A percentile compares a stretch with the other conserved stretches of the same genome.
These are phyloP conservation scores for Emericellopsis atlantica DNA, from an alignment of 2,329 filamentous ascomycete species.

Conservation along the genomic window DNA sequence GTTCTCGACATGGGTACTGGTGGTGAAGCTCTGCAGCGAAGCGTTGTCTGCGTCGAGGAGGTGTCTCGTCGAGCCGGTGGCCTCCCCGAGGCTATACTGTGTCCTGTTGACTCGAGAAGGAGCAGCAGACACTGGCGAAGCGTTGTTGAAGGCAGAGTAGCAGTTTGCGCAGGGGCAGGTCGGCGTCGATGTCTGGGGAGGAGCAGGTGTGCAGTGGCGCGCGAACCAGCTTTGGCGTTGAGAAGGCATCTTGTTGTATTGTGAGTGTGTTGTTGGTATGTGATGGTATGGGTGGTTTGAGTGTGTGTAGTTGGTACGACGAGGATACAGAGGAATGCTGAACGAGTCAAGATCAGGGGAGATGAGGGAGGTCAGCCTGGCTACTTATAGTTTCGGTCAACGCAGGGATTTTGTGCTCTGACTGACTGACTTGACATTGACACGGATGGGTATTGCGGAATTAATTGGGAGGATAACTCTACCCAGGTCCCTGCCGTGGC, in stretches of 20 bases:
- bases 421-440: too few relatives aligned
- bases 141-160: neutral
- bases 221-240: conserved; percentile 22
- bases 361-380: neutral
- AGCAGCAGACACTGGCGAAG: neutral
- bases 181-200: conserved; percentile 20
- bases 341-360: too few relatives aligned
- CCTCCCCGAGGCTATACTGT: neutral
- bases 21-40: conserved; percentile 1
- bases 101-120: neutral
- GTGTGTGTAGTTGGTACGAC: neutral
- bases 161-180: conserved; percentile 12
- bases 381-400: neutral
- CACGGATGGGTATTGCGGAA: too few relatives aligned
- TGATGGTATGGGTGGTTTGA: neutral
- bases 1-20: neutral
- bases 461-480: too few relatives aligned
- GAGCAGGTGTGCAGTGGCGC: conserved; percentile 25
- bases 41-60: neutral
- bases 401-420: too few relatives aligned
- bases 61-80: neutral
- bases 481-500: too few relatives aligned
- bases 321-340: neutral
- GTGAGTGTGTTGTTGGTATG: neutral
- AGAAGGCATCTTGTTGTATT: conserved; percentile 15